phyloP scores from a whole-genome alignment of 352 stramenopile genomes.

The Phytophthora vignae region DNA sequence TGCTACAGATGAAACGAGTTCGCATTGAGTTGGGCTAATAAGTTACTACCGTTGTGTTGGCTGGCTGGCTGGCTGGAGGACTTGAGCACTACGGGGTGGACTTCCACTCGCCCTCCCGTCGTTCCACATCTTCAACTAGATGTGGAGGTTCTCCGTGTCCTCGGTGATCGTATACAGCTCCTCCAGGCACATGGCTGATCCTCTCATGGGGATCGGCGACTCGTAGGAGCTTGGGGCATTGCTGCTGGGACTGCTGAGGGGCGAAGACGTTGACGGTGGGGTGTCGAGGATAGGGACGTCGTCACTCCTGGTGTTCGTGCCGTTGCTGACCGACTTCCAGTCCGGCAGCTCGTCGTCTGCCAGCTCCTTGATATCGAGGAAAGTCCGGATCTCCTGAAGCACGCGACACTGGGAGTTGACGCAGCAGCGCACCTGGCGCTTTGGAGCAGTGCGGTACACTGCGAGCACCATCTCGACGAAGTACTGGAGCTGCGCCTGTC shows the following conservation, averaged over 20 bases:
- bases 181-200: constrained; percentile 45
- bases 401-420: constrained; percentile 60
- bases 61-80: background rate
- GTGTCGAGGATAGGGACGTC: constrained; percentile 37
- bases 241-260: constrained; percentile 1
- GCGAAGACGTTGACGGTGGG: constrained; percentile 15
- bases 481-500: constrained; percentile 49
- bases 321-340: constrained; percentile 32
- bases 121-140: constrained; percentile 17
- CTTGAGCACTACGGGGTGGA: constrained; percentile 7
- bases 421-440: constrained; percentile 66
- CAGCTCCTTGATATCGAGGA: constrained; percentile 53
- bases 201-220: constrained; percentile 32
- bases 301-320: constrained; percentile 14
- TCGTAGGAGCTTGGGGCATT: constrained; percentile 6
- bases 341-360: constrained; percentile 30
- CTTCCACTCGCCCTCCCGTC: constrained; percentile 12
- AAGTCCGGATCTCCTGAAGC: constrained; percentile 51
- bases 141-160: constrained; percentile 45
- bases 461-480: constrained; percentile 64
- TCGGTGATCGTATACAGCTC: constrained; percentile 71
- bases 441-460: constrained; percentile 53
- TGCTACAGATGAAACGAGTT: background rate
- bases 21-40: constrained; percentile 7
- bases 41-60: constrained; percentile 15